A percentile compares a stretch with the other conserved stretches of the same genome.
These are phyloP conservation scores for Begonia masoniana DNA, from an alignment of 306 rosid species.

Conservation along the genomic window DNA sequence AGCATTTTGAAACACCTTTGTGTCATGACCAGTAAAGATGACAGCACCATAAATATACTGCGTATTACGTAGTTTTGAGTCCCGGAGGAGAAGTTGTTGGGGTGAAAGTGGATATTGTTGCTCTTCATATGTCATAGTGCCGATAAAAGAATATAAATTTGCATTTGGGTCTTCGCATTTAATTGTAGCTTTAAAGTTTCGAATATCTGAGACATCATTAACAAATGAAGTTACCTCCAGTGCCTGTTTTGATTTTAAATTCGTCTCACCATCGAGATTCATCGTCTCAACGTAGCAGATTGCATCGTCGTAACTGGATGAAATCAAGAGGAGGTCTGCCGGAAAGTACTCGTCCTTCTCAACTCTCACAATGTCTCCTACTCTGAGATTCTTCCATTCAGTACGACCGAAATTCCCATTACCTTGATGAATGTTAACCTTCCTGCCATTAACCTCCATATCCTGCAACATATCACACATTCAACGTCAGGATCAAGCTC, in stretches of 20 bases:
- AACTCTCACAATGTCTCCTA: constrained; percentile 77
- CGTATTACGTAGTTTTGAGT: constrained; percentile 88
- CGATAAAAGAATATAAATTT: constrained; percentile 74
- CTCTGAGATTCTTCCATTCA: constrained; percentile 76
- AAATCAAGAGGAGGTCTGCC: constrained; percentile 76
- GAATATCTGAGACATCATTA: constrained; percentile 35
- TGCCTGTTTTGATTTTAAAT: constrained; percentile 75
- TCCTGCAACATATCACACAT: constrained; percentile 38
- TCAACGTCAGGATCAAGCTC: too few species aligned
- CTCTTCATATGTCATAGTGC: constrained; percentile 54
- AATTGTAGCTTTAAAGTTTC: constrained; percentile 41
- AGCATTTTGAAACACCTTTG: constrained; percentile 90
- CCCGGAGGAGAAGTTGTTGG: constrained; percentile 87
- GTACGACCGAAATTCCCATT: constrained; percentile 46
- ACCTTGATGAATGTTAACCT: constrained; percentile 49
- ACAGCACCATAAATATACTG: constrained; percentile 71
- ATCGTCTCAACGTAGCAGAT: constrained; percentile 92
- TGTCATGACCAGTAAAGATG: constrained; percentile 77
- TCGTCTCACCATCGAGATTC: constrained; percentile 98
- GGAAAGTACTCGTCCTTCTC: constrained; percentile 88
- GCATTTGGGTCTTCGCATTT: constrained; percentile 97
- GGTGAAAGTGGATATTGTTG: constrained; percentile 56
- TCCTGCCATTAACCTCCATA: constrained; percentile 66
- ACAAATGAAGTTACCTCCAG: constrained; percentile 63
- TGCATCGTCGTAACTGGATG: constrained; percentile 84